Evolutionary conservation across 306 rosid genomes (phyloP).

Genomic region (Vachellia pachyceras): DNA sequence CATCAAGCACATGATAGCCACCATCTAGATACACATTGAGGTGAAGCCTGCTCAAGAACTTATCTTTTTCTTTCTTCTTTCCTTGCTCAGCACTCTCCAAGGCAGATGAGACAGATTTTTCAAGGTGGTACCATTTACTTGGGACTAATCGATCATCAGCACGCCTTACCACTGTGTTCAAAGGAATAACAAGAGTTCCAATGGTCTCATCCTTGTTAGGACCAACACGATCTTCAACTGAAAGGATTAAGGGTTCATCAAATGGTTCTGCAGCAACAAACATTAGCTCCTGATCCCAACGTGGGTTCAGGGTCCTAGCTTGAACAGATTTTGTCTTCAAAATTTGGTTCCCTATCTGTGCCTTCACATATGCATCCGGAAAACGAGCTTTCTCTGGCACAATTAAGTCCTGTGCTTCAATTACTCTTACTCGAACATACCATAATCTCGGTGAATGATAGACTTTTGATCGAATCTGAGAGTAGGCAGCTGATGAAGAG

Average conservation of each 20-base stretch:
- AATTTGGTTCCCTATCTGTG: constrained; percentile 72
- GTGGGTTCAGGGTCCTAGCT: constrained; percentile 53
- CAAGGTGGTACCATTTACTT: constrained; percentile 63
- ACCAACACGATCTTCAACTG: constrained; percentile 77
- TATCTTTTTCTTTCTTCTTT: constrained; percentile 57
- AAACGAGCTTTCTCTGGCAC: constrained; percentile 64
- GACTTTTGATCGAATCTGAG: constrained; percentile 78
- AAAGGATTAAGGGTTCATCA: constrained; percentile 70
- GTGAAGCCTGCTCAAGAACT: constrained; percentile 72
- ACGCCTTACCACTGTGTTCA: constrained; percentile 61
- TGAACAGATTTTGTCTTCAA: constrained; percentile 63
- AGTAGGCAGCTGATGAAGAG: constrained; percentile 38
- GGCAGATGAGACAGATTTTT: constrained; percentile 73
- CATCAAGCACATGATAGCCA: constrained; percentile 95
- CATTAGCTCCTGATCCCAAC: constrained; percentile 72
- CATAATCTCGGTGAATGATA: constrained; percentile 85
- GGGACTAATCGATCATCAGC: constrained; percentile 62
- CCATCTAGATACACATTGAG: constrained; percentile 76
- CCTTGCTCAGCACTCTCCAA: constrained; percentile 52
- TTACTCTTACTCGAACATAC: constrained; percentile 75
- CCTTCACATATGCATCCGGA: constrained; percentile 75
- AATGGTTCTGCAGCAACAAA: constrained; percentile 93
- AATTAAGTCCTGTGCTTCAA: constrained; percentile 90
- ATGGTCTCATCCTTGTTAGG: constrained; percentile 77
- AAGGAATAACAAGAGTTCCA: constrained; percentile 64